Evolutionary conservation across 495 filamentous ascomycete species (phyloP), one percentile per base, ranked within the genome.

Genomic region (Hypoxylon intermedium): DNA sequence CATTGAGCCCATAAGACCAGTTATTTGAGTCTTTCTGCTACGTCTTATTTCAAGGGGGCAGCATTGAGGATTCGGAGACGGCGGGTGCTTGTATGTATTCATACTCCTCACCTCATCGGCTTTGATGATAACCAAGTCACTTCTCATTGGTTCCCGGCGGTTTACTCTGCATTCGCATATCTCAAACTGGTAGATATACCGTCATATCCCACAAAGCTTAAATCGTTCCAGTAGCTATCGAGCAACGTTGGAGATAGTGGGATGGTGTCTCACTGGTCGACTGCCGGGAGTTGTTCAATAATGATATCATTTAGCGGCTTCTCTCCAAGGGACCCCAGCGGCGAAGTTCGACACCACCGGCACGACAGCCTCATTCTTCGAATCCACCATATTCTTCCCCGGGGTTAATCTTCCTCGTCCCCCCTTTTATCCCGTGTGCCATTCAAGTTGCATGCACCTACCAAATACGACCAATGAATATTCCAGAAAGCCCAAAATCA

Each of bases 181-280:
- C 53, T 57, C 16, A 37, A 62, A 57, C 41, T 24, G 13, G 23
- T 40, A 31, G 16, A 1, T 1, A 36, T 58, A 47, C 48, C 57
- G 58, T 67, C 63, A 67, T 60, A 6, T 58, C 30, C 26, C 52
- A 6, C 18, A 40, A 43, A 43, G 33, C 38, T 46, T 60, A 48
- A n/a, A 26, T 20, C 30, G 58, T 33, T 54, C 58, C 52, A 34
- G 58, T 46, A 42, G 46, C 12, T n/a, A 45, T 45, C 24, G 58
- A 62, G 62, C 26, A 41, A 45, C 43, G 11, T 40, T 53, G 36
- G 34, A 67, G 63, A 67, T 67, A 62, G 58, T 33, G 53, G 58
- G 36, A 61, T 34, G 33, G 34, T 44, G 28, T 18, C 18, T 56
- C 33, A 50, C 41, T 53, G 52, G 58, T 24, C 20, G 26, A n/a